Evolutionary conservation across 2,329 filamentous ascomycete genomes (phyloP).

Genomic region (Achaetomium macrosporum): DNA sequence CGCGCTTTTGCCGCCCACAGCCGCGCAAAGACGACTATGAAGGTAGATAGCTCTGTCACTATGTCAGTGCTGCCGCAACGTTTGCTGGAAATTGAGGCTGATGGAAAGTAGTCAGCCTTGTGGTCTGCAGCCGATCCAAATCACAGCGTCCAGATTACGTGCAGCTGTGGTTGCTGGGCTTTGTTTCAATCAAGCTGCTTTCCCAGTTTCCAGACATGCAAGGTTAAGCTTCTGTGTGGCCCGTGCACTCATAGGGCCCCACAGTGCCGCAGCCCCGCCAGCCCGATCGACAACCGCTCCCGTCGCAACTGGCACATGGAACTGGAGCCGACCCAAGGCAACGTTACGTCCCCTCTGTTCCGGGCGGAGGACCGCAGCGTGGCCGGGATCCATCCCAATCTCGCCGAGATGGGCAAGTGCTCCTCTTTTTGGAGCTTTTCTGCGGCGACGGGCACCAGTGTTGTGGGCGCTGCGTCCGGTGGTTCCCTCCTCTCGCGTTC

Average conservation of each 20-base stretch:
- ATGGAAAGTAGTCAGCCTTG: neutral
- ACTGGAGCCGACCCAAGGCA: conserved; percentile 19
- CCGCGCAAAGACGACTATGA: no score
- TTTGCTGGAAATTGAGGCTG: neutral
- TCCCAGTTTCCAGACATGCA: neutral
- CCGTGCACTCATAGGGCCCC: conserved; percentile 4
- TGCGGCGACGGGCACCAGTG: neutral
- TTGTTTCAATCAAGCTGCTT: neutral
- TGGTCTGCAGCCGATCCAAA: neutral
- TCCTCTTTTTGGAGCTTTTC: neutral
- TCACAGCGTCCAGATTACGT: neutral
- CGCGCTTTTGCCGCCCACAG: no score
- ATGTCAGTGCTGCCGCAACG: no score
- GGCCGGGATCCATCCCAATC: neutral
- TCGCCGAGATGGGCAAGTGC: conserved; percentile 9
- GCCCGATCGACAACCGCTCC: conserved; percentile 11
- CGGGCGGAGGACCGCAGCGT: conserved; percentile 3
- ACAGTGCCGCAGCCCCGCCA: neutral
- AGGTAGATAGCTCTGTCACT: no score
- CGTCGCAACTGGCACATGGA: conserved; percentile 7
- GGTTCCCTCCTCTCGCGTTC: neutral
- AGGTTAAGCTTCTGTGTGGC: conserved; percentile 15
- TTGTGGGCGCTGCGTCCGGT: neutral
- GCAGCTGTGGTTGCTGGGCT: neutral
- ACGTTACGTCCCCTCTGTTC: conserved; percentile 22